Conservation (phyloP, 441 rosid genomes). For the Rhodomyrtus psidioides region DNA sequence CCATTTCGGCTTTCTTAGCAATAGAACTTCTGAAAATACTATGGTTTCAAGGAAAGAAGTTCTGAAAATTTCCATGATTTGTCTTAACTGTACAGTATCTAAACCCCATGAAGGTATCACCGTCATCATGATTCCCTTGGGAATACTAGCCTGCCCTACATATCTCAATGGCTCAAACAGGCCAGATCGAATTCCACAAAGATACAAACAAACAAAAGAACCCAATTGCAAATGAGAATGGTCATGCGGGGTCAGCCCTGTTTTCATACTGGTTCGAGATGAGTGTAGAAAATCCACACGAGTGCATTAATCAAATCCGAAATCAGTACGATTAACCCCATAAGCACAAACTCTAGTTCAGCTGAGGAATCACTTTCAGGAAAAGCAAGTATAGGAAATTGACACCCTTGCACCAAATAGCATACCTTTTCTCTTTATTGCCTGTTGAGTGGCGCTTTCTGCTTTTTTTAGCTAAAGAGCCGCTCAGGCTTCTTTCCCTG, state of each 20-base stretch:
- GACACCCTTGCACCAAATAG: background rate
- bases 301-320: background rate
- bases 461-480: background rate
- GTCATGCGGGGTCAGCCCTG: background rate
- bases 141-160: background rate
- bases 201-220: background rate
- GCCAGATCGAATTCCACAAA: background rate
- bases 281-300: background rate
- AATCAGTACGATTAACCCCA: background rate
- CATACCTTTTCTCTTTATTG: background rate
- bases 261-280: background rate
- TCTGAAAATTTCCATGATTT: background rate
- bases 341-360: background rate
- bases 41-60: background rate
- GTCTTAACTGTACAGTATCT: background rate
- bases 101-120: background rate
- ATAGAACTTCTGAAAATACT: background rate
- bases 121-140: background rate
- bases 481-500: background rate
- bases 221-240: background rate
- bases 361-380: background rate
- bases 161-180: background rate
- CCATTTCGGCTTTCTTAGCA: background rate
- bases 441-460: background rate
- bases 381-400: background rate